Conservation (phyloP, 768 basidiomycete genomes). For the Kwoniella mangroviensis region DNA sequence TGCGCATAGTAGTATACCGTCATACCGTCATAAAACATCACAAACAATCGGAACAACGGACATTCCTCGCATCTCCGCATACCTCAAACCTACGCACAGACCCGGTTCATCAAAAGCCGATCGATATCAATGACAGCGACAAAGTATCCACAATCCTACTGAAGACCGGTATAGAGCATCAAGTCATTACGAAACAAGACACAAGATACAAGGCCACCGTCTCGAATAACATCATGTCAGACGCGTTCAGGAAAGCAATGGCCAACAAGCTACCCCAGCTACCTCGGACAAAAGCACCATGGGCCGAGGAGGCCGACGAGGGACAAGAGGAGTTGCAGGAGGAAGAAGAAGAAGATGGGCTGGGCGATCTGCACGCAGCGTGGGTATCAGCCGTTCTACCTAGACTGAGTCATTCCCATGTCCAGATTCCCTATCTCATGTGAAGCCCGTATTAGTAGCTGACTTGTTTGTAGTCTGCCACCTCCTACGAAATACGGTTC, state of each 20-base stretch:
- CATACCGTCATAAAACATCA: background rate
- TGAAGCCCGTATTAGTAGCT: background rate
- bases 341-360: constrained; percentile 64
- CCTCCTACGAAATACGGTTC: constrained; percentile 57
- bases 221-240: constrained; percentile 37
- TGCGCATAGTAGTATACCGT: background rate
- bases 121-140: too few relatives aligned
- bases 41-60: background rate
- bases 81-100: background rate
- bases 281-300: constrained; percentile 53
- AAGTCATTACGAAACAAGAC: background rate
- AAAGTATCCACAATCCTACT: too few relatives aligned
- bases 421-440: too few relatives aligned
- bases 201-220: too few relatives aligned
- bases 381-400: background rate
- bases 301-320: constrained; percentile 64
- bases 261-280: constrained; percentile 47
- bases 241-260: constrained; percentile 52
- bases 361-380: constrained; percentile 63
- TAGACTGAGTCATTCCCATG: too few relatives aligned
- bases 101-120: background rate
- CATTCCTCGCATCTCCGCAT: background rate
- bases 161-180: background rate
- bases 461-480: constrained; percentile 8
- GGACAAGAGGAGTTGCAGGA: constrained; percentile 72